Base-by-base conservation (phyloP, 1,284 basidiomycete genomes). In the Trichosporon sp. region DNA sequence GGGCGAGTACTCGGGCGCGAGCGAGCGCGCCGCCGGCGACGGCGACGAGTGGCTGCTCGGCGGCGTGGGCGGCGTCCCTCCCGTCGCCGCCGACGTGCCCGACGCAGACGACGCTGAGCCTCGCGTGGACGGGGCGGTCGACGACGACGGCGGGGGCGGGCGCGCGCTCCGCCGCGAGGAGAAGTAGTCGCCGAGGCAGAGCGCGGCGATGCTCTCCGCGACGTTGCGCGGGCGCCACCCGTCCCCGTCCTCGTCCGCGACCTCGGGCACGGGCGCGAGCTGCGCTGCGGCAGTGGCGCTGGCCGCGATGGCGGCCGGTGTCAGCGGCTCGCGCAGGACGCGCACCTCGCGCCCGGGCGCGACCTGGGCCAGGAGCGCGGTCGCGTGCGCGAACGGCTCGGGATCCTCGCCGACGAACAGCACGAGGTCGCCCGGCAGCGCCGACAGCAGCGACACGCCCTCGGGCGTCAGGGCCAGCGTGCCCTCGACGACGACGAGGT, bases 101-200 rank as follows among this genome's bases (percentile, higher is more conserved):
- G 38, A n/a, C 5, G 38, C 18, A 8, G 38, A 42, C 18, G 38
- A 42, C 38, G 15, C 38, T 12, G 35, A 38, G 9, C 7, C 12
- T 8, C 18, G 38, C 18, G 38, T n/a, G 38, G 38, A 42, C 38
- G 15, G 38, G 8, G n/a, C 38, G n/a, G 38, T n/a, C 18, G 38
- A n/a, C 38, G 38, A 42, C 18, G n/a, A 65, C 18, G 65, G 32
- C 12, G 60, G 7, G 6, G 29, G 13, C 21, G 21, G 67, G 11
- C 29, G 18, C 7, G 63, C 29, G 3, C 72, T 62, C 31, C 69
- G 44, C 3, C 74, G 66, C n/a, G 75, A 74, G 1, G 75, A 75
- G 69, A 81, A 78, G 72, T 79, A 79, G 64, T 80, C 79, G 9
- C 79, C 79, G 18, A 80, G 65, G 51, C 72, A 77, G 2, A 81